These are phyloP conservation scores for Hamamelis virginiana DNA, from an alignment of 164 flowering plant species.

Conservation along the genomic window DNA sequence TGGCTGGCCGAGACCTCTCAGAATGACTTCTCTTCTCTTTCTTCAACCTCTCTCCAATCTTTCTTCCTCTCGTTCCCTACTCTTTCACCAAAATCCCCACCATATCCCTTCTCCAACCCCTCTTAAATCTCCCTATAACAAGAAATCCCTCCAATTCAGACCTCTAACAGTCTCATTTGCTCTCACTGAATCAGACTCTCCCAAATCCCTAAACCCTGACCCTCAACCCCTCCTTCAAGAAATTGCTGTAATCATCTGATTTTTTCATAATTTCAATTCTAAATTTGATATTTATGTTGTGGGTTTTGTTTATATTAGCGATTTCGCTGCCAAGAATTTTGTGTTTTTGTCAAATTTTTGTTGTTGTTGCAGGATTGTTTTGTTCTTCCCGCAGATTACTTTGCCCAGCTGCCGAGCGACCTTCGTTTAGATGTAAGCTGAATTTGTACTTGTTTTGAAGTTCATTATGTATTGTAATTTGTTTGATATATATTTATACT, in stretches of 20 bases:
- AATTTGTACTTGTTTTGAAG: neutral
- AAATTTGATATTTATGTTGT: neutral
- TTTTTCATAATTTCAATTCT: neutral
- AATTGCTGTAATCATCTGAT: slow-evolving; percentile 44
- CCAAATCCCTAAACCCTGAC: slow-evolving; percentile 40
- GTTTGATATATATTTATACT: neutral
- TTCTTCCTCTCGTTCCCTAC: slow-evolving; percentile 19
- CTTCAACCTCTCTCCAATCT: slow-evolving; percentile 14
- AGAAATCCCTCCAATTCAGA: slow-evolving; percentile 14
- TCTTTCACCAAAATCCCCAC: slow-evolving; percentile 18
- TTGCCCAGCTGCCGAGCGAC: slow-evolving; percentile 57
- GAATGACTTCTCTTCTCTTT: slow-evolving; percentile 35
- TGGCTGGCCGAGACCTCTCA: neutral
- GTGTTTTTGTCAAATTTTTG: slow-evolving; percentile 3
- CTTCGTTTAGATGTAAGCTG: slow-evolving; percentile 63
- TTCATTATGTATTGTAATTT: neutral
- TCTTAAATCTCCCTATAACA: slow-evolving; percentile 11
- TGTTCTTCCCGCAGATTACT: slow-evolving; percentile 79
- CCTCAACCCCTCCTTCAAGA: slow-evolving; percentile 54
- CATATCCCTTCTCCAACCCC: slow-evolving; percentile 18
- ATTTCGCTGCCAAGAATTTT: neutral
- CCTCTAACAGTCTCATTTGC: slow-evolving; percentile 40
- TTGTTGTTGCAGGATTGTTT: slow-evolving; percentile 59
- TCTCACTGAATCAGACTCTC: slow-evolving; percentile 60
- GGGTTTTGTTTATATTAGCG: neutral